Evolutionary conservation across 139 green algal genomes (phyloP).

Genomic region (Chlorella vulgaris): DNA sequence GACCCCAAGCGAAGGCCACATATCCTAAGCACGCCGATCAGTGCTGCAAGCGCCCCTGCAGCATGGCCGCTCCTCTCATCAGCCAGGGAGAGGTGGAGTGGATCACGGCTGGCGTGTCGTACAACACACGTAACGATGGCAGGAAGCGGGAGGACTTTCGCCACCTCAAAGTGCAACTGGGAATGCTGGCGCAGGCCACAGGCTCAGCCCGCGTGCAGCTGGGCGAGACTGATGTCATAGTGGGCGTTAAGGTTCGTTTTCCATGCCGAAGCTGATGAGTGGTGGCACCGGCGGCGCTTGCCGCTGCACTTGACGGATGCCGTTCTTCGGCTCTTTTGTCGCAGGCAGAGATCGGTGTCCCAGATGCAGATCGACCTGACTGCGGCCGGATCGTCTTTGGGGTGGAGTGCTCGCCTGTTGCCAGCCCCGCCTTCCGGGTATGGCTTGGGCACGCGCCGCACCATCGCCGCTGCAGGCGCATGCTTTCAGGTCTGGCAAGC

Average conservation of each 20-base stretch:
- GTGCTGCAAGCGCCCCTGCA: not conserved
- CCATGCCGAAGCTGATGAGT: not conserved
- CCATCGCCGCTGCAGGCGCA: too few species aligned
- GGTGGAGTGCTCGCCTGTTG: constrained; percentile 82
- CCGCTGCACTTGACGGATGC: not conserved
- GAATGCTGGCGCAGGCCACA: constrained; percentile 75
- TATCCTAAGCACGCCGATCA: not conserved
- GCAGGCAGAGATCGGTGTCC: constrained; percentile 65
- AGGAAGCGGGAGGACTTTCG: constrained; percentile 62
- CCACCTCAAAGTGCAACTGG: constrained; percentile 56
- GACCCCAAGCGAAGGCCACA: too few species aligned
- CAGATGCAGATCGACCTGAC: constrained; percentile 49
- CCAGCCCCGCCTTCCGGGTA: constrained; percentile 76
- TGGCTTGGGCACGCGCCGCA: too few species aligned
- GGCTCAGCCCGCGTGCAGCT: constrained; percentile 77
- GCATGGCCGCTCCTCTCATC: constrained; percentile 7
- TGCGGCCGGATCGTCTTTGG: constrained; percentile 64
- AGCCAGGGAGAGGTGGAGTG: constrained; percentile 16
- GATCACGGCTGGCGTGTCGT: constrained; percentile 41
- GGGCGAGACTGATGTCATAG: constrained; percentile 82
- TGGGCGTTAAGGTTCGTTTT: constrained; percentile 76
- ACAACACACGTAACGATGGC: constrained; percentile 65
- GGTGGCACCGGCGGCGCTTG: not conserved
- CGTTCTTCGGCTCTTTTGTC: not conserved
- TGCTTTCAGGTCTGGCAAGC: too few species aligned